These are phyloP conservation scores for Fimicolochytrium jonesii DNA, from an alignment of 192 early-diverging fungal genomes.

Conservation along the genomic window DNA sequence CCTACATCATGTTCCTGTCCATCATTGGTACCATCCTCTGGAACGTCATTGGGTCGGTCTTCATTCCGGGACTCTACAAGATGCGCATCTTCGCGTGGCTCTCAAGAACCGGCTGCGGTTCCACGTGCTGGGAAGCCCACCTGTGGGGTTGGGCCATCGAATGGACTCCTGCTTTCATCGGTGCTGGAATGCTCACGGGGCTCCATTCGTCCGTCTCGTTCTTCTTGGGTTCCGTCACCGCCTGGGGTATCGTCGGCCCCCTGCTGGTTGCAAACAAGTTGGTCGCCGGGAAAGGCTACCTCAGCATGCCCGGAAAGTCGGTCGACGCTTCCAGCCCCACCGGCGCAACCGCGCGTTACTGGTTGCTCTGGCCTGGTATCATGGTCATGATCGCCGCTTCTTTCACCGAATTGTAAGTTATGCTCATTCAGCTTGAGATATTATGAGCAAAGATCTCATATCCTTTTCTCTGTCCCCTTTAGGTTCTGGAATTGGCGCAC, in stretches of 20 bases:
- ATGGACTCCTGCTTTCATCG: conserved; percentile 54
- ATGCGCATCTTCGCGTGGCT: conserved; percentile 32
- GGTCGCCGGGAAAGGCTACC: not conserved
- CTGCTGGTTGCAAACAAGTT: conserved; percentile 29
- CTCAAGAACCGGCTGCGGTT: not conserved
- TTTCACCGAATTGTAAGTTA: conserved; percentile 61
- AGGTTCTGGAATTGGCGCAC: conserved; percentile 40
- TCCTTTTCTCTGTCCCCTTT: too few species aligned
- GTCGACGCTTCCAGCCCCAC: conserved; percentile 1
- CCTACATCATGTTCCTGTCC: conserved; percentile 42
- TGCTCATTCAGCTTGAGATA: too few species aligned
- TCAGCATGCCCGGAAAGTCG: not conserved
- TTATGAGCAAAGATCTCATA: too few species aligned
- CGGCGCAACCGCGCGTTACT: conserved; percentile 49
- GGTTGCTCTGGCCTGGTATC: conserved; percentile 70
- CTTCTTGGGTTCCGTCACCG: conserved; percentile 46
- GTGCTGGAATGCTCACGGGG: conserved; percentile 61
- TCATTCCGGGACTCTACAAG: conserved; percentile 18
- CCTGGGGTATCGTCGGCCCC: conserved; percentile 61
- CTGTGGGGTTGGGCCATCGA: conserved; percentile 24
- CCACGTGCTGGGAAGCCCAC: not conserved
- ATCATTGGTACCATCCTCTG: conserved; percentile 43
- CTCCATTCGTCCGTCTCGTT: conserved; percentile 51
- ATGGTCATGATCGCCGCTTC: conserved; percentile 61
- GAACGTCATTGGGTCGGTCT: conserved; percentile 47